Evolutionary conservation across 2,329 filamentous ascomycete genomes (phyloP).

Genomic region (Metarhizium brunneum): DNA sequence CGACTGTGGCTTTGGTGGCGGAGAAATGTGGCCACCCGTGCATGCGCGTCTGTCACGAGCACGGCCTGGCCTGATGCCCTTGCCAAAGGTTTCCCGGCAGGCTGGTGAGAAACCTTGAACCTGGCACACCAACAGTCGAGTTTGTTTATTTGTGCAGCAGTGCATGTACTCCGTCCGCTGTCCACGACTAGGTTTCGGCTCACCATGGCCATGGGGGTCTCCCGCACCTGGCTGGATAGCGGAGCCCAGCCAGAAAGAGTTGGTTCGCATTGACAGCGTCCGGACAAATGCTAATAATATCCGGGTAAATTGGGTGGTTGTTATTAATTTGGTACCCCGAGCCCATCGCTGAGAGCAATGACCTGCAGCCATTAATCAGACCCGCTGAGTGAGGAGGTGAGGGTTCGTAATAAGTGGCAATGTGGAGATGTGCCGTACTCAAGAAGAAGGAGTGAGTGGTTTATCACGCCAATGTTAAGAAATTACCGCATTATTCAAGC

Average conservation of each 20-base stretch:
- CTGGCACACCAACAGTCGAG: not conserved
- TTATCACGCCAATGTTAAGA: not conserved
- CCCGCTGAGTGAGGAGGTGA: not conserved
- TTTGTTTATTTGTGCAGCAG: not conserved
- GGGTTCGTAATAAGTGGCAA: not conserved
- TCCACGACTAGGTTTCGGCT: not conserved
- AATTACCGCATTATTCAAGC: not conserved
- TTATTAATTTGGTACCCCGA: not conserved
- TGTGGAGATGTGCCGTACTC: not conserved
- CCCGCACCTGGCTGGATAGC: not conserved
- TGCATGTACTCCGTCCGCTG: not conserved
- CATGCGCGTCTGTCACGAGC: not conserved
- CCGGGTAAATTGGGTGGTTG: not conserved
- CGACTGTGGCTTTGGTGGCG: slow-evolving; percentile 5
- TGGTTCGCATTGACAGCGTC: not conserved
- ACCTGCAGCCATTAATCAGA: not conserved
- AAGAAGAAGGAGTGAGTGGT: no score
- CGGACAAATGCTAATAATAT: not conserved
- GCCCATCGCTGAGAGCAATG: not conserved
- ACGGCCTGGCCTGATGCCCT: not conserved
- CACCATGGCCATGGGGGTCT: not conserved
- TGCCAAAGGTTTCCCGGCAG: not conserved
- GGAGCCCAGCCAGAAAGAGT: not conserved
- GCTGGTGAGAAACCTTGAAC: not conserved
- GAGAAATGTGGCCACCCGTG: not conserved